phyloP scores from a whole-genome alignment of 768 basidiomycete species.

The Phlebiopsis gigantea region DNA sequence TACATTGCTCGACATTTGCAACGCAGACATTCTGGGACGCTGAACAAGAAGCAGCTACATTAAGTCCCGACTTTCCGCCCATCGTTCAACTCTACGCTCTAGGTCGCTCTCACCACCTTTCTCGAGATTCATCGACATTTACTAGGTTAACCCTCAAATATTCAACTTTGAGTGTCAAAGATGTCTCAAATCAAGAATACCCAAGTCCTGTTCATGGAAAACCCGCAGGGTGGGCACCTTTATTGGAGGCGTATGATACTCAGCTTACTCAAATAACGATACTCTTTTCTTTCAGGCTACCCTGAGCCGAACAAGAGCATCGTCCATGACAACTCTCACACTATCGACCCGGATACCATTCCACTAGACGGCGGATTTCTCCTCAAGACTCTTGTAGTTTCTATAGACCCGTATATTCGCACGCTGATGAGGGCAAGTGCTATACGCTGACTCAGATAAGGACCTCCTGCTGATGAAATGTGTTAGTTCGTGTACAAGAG shows the following conservation, averaged over 20 bases:
- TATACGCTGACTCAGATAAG: background rate
- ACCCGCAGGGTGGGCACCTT: background rate
- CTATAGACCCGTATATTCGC: constrained; percentile 16
- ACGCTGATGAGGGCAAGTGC: constrained; percentile 4
- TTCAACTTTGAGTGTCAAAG: background rate
- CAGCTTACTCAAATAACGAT: too few species aligned
- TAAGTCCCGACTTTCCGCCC: too few species aligned
- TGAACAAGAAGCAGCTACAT: too few species aligned
- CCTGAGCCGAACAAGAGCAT: constrained; percentile 10
- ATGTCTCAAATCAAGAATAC: background rate
- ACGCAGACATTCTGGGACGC: too few species aligned
- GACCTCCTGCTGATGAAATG: background rate
- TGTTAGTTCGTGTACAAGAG: background rate
- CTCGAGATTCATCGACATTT: too few species aligned
- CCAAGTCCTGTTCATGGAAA: background rate
- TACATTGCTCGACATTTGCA: too few species aligned
- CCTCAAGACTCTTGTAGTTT: constrained; percentile 10
- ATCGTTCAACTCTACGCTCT: too few species aligned
- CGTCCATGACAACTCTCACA: constrained; percentile 7
- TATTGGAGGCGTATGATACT: background rate
- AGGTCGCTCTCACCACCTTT: too few species aligned
- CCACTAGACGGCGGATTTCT: constrained; percentile 14
- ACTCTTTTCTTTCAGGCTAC: constrained; percentile 3
- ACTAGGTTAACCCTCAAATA: too few species aligned
- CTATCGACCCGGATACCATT: constrained; percentile 15